Evolutionary conservation across 495 filamentous ascomycete genomes (phyloP), one percentile per base, ranked within the genome.

Genomic region (Talaromyces proteolyticus): DNA sequence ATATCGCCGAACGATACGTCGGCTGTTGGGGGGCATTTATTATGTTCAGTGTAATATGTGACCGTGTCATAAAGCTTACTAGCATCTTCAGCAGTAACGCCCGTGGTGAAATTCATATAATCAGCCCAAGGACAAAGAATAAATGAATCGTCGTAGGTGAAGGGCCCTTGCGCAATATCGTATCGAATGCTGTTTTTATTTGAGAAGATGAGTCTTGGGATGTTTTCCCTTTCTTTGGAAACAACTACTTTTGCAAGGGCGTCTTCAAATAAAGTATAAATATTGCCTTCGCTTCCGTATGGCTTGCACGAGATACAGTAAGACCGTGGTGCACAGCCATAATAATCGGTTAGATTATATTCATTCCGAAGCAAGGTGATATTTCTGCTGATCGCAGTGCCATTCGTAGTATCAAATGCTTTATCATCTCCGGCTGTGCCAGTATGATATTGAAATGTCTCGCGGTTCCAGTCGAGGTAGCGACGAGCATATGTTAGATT

Each of bases 151-250:
- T 60, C 59, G n/a, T 50, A 56, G 6, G 69, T 69, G 48, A 69
- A 72, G 1, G 67, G 69, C 6, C 69, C 69, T 48, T 70, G 53
- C 10, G 64, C 59, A 2, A 72, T 48, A 42, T 72, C 69, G 46
- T 66, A 72, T 6, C 69, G 62, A 37, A 72, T 55, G 38, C 53
- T 59, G 14, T 65, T 64, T 8, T 61, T 59, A 49, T 72, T 72
- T 42, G 68, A 53, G 20, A 69, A 60, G 42, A 72, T 61, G 17
- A 70, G 43, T 4, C 68, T 55, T 0, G 69, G 53, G 14, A 51
- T 62, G n/a, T 53, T 40, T 2, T 52, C 47, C 8, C 68, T 60
- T 20, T 56, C 44, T 37, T 56, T 17, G 44, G 66, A 65, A 14
- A 68, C 47, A 2, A 73, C 61, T 7, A 51, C 57, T 2, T 58